Percentiles rank a stretch among this genome's conserved stretches.
phyloP scores from a whole-genome alignment of 176 grass and related monocot genomes.

The Ensete ventricosum region DNA sequence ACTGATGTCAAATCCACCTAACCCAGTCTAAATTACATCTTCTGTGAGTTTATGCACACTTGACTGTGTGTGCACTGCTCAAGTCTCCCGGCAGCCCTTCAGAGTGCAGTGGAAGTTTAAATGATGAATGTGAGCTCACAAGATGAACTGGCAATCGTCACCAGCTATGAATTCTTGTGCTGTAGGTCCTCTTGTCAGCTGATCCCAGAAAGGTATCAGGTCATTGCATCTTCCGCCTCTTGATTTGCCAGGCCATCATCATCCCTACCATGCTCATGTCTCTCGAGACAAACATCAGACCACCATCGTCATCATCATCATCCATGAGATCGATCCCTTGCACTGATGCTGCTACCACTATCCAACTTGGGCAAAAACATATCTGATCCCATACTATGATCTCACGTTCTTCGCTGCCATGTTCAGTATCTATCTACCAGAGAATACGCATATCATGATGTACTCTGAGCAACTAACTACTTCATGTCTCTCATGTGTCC shows the following conservation, averaged over 20 bases:
- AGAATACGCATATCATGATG: not conserved
- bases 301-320: not conserved
- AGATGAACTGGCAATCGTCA: not conserved
- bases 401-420: not conserved
- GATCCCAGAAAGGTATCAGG: not conserved
- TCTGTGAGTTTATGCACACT: not conserved
- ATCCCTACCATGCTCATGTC: not conserved
- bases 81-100: not conserved
- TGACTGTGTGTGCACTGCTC: not conserved
- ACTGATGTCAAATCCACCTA: not conserved
- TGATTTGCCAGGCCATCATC: not conserved
- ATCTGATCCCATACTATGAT: not conserved
- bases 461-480: not conserved
- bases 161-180: not conserved
- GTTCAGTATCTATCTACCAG: not conserved
- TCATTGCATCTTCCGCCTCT: not conserved
- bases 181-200: not conserved
- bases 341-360: not conserved
- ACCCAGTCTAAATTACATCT: not conserved
- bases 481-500: not conserved
- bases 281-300: not conserved
- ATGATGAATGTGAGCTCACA: not conserved
- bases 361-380: not conserved
- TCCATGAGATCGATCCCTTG: not conserved
- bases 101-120: too few relatives aligned